A percentile compares a stretch with the other conserved stretches of the same genome.
Conservation (phyloP, 2,329 filamentous ascomycete genomes). For the Corynespora cassiicola region DNA sequence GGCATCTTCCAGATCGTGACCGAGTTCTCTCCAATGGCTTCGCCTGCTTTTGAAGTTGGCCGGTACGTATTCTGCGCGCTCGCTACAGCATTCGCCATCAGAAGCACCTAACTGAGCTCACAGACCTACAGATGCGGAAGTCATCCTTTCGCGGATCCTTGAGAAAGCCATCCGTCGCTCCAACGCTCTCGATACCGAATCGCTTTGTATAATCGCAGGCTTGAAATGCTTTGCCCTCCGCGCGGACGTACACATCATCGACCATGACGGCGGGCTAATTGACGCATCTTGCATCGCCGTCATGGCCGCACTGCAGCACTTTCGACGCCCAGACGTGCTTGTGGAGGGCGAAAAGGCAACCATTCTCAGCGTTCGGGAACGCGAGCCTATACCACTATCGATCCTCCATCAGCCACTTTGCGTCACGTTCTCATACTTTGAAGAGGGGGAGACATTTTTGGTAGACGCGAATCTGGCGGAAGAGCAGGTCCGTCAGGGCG, state of each 20-base stretch:
- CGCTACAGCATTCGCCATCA: constrained; percentile 4
- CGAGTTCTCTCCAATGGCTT: constrained; percentile 91
- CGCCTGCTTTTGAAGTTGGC: constrained; percentile 86
- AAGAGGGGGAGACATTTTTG: constrained; percentile 73
- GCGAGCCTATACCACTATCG: constrained; percentile 87
- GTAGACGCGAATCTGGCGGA: constrained; percentile 77
- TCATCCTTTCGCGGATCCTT: constrained; percentile 84
- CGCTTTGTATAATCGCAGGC: constrained; percentile 89
- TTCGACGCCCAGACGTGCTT: constrained; percentile 85
- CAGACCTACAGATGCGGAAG: constrained; percentile 81
- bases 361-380: constrained; percentile 82
- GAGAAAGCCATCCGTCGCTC: constrained; percentile 95
- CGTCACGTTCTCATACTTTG: constrained; percentile 86
- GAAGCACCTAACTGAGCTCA: constrained; percentile 25
- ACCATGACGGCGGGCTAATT: constrained; percentile 88
- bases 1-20: constrained; percentile 92
- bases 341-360: constrained; percentile 85
- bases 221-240: constrained; percentile 91
- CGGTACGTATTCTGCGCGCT: constrained; percentile 56
- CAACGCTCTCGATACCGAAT: constrained; percentile 92
- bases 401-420: constrained; percentile 93
- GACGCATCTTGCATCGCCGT: constrained; percentile 87
- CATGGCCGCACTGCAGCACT: constrained; percentile 88
- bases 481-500: constrained; percentile 76
- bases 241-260: constrained; percentile 89